Evolutionary conservation across 192 early-diverging fungal genomes (phyloP), one percentile per base, ranked within the genome.

Genomic region (Backusella liffmaniae): DNA sequence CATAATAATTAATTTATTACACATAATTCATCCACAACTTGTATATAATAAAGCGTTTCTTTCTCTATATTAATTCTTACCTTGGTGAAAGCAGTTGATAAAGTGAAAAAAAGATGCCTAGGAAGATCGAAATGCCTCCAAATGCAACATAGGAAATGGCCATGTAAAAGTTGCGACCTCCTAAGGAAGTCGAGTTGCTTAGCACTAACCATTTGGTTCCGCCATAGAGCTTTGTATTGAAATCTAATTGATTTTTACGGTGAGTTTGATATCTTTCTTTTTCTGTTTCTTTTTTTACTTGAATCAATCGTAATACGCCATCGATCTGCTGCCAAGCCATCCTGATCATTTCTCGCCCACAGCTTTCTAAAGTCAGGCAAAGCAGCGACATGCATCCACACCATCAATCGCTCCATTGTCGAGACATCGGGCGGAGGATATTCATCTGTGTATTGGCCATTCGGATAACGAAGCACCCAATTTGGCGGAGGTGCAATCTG

Each of bases 331-430:
- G 80, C 77, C 78, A 97, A 85, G 4, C 76, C 80, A 8, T 82
- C 79, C 0, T 84, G 32, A 35, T 88, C 87, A 74, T 96, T 93
- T 75, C 88, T 86, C 44, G 94, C 96, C 85, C 92, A 97, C 46
- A 96, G 79, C 80, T 99, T 99, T 68, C 96, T 86, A 85, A 99
- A 99, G n/a, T 91, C 94, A 10, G 97, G 95, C 67, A 98, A 85
- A 0, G 95, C 97, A 5, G 97, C 95, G 1, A 94, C 94, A n/a
- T 94, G 87, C 96, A 99, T 97, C 97, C 97, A 99, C 35, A 99
- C 97, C 81, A 94, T 91, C 76, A 99, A 90, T 32, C 91, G 86
- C 86, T 97, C 91, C 84, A 91, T 85, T 7, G 73, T 76, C 1
- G 84, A 62, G 36, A 96, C 80, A 71, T 96, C 85, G 0, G 94